A percentile compares a stretch with the other conserved stretches of the same genome.
phyloP scores from a whole-genome alignment of 176 grass and related monocot genomes.

The Poa pratensis region DNA sequence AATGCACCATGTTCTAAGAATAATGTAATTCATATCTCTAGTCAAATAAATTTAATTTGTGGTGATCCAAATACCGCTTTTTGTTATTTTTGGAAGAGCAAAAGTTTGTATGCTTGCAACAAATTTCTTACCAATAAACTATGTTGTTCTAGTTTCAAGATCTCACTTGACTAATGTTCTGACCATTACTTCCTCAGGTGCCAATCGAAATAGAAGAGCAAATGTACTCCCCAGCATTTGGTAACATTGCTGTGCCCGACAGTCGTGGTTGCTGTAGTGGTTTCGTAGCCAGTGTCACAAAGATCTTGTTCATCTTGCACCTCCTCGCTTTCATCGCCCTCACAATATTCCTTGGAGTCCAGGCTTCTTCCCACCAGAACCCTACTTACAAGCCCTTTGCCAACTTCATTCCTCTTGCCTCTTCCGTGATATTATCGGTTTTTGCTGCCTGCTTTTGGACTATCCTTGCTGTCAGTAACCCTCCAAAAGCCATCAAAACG shows the following conservation, averaged over 20 bases:
- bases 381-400: slow-evolving; percentile 65
- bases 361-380: slow-evolving; percentile 59
- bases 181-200: slow-evolving; percentile 45
- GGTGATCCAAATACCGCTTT: not conserved
- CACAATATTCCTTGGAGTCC: slow-evolving; percentile 63
- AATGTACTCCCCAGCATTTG: slow-evolving; percentile 48
- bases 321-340: slow-evolving; percentile 64
- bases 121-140: not conserved
- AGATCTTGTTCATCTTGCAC: slow-evolving; percentile 70
- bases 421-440: slow-evolving; percentile 59
- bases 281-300: slow-evolving; percentile 57
- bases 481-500: slow-evolving; percentile 68
- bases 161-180: slow-evolving; percentile 27
- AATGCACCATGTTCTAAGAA: not conserved
- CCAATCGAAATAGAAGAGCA: slow-evolving; percentile 54
- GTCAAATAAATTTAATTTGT: not conserved
- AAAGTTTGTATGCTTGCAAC: not conserved
- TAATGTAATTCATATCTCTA: slow-evolving; percentile 1
- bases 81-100: not conserved
- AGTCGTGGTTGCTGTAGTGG: slow-evolving; percentile 61
- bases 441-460: slow-evolving; percentile 56
- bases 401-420: slow-evolving; percentile 54
- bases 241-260: slow-evolving; percentile 45
- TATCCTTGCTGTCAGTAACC: slow-evolving; percentile 54
- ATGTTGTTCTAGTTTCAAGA: not conserved